Evolutionary conservation across 2,329 filamentous ascomycete species (phyloP).

Genomic region (Talaromyces sp.): DNA sequence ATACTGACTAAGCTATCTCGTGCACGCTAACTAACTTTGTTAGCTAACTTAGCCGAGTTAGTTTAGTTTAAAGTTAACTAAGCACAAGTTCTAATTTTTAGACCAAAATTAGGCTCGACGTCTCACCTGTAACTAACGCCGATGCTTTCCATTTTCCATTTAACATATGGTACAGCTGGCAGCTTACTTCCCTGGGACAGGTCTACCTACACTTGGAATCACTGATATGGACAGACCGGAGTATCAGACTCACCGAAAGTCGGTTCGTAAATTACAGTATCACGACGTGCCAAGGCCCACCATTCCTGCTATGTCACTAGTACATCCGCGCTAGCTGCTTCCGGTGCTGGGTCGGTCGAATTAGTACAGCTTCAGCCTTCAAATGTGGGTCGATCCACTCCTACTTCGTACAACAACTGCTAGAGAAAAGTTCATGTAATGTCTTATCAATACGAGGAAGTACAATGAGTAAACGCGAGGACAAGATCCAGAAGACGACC

Average conservation of each 20-base stretch:
- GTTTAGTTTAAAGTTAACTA: too few species aligned
- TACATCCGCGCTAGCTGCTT: background rate
- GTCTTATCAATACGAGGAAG: too few species aligned
- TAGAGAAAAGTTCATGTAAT: too few species aligned
- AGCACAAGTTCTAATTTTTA: background rate
- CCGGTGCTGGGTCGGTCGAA: background rate
- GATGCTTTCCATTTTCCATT: background rate
- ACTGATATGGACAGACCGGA: background rate
- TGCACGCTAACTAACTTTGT: background rate
- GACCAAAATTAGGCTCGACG: constrained; percentile 7
- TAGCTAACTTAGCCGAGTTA: too few species aligned
- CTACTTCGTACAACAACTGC: background rate
- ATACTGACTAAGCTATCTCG: background rate
- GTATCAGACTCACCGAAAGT: background rate
- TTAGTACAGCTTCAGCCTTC: constrained; percentile 4
- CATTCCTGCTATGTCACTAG: constrained; percentile 7
- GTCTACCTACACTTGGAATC: too few species aligned
- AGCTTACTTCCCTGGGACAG: too few species aligned
- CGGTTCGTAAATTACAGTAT: background rate
- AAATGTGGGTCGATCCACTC: background rate
- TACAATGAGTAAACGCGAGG: too few species aligned
- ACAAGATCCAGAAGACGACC: too few species aligned
- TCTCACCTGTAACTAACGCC: background rate
- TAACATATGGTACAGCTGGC: background rate
- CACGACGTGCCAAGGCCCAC: background rate